Conservation (phyloP, 257 asterid genomes). For the Verbena officinalis region DNA sequence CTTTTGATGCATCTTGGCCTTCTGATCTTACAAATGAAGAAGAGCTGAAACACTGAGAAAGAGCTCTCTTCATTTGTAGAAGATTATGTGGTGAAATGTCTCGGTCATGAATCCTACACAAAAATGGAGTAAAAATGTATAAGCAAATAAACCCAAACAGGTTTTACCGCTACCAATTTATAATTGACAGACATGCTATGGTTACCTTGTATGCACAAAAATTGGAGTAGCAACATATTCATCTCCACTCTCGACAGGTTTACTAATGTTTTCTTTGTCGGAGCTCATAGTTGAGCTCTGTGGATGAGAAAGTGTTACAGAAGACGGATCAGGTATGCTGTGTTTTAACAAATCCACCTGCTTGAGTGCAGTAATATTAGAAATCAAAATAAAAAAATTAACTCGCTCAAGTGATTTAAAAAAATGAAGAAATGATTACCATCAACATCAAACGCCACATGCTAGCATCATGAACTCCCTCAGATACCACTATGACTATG, state of each 20-base stretch:
- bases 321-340: slow-evolving; percentile 90
- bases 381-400: not conserved
- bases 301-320: slow-evolving; percentile 58
- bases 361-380: slow-evolving; percentile 22
- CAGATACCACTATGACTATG: slow-evolving; percentile 78
- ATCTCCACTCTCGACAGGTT: slow-evolving; percentile 50
- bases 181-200: not conserved
- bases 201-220: slow-evolving; percentile 84
- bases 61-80: slow-evolving; percentile 56
- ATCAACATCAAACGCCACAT: slow-evolving; percentile 93
- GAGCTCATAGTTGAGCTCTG: slow-evolving; percentile 49
- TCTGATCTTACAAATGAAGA: slow-evolving; percentile 57
- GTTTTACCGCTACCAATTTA: not conserved
- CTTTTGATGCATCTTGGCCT: slow-evolving; percentile 43
- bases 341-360: slow-evolving; percentile 91
- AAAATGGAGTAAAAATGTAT: slow-evolving; percentile 14
- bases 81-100: slow-evolving; percentile 52
- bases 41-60: slow-evolving; percentile 50
- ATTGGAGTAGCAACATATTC: slow-evolving; percentile 80
- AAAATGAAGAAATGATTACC: slow-evolving; percentile 47
- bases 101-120: slow-evolving; percentile 57
- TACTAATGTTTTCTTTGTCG: slow-evolving; percentile 63
- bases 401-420: too few relatives aligned
- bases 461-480: slow-evolving; percentile 78
- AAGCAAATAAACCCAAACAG: slow-evolving; percentile 2